Evolutionary conservation across 169 alveolate genomes (phyloP).

Genomic region (Eimeria falciformis): DNA sequence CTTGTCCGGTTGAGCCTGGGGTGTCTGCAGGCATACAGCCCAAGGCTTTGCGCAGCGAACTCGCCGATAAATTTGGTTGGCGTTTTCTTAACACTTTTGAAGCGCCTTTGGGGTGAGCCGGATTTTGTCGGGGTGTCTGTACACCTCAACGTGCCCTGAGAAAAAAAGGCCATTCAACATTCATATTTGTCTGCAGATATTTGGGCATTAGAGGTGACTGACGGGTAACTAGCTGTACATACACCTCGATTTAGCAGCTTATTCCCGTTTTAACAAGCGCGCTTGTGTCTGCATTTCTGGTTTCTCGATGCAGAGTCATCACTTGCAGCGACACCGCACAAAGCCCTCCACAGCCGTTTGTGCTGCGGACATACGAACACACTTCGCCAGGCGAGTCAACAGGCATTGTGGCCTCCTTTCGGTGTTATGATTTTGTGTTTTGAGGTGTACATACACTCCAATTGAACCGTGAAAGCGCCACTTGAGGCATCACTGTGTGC

Average conservation of each 20-base stretch:
- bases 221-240: not conserved
- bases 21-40: conserved; percentile 34
- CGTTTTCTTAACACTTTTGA: conserved; percentile 30
- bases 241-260: not conserved
- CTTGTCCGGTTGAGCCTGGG: not conserved
- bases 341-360: conserved; percentile 43
- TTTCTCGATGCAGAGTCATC: not conserved
- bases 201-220: too few relatives aligned
- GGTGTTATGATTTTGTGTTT: not conserved
- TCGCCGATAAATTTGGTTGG: conserved; percentile 50
- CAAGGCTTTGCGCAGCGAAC: conserved; percentile 46
- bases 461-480: too few relatives aligned
- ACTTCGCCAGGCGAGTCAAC: conserved; percentile 20
- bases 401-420: not conserved
- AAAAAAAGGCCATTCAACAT: too few relatives aligned
- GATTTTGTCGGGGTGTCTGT: too few relatives aligned
- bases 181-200: too few relatives aligned
- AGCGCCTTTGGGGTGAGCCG: conserved; percentile 42
- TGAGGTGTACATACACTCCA: not conserved
- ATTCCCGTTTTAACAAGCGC: not conserved
- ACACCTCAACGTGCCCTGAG: too few relatives aligned
- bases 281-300: not conserved
- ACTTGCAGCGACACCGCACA: conserved; percentile 41
- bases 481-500: too few relatives aligned
- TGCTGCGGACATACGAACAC: conserved; percentile 63